Evolutionary conservation across 805 yeast species (phyloP).

Genomic region (Wickerhamomyces bisporus): DNA sequence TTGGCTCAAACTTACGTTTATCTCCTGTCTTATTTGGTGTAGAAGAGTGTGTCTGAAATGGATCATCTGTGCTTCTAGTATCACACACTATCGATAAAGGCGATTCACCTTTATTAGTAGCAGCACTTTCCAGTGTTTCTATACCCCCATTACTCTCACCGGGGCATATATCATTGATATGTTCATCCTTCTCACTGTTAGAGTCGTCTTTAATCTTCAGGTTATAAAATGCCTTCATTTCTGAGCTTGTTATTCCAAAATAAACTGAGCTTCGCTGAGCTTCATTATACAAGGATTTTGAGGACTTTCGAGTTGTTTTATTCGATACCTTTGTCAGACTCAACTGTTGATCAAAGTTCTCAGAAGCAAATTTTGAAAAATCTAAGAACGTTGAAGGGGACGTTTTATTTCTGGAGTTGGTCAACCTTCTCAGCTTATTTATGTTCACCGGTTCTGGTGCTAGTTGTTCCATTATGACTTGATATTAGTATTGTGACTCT

Average conservation of each 20-base stretch:
- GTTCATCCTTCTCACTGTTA: background rate
- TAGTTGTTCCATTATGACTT: too few relatives aligned
- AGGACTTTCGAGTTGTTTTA: background rate
- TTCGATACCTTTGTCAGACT: background rate
- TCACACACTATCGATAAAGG: too few relatives aligned
- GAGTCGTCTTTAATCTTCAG: background rate
- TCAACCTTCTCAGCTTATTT: slow-evolving; percentile 10
- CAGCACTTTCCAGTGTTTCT: too few relatives aligned
- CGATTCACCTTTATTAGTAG: too few relatives aligned
- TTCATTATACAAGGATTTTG: slow-evolving; percentile 16
- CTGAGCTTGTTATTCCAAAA: slow-evolving; percentile 13
- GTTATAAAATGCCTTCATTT: slow-evolving; percentile 12
- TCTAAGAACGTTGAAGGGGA: slow-evolving; percentile 7
- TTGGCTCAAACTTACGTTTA: too few relatives aligned
- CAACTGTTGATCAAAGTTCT: slow-evolving; percentile 6
- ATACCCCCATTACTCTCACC: too few relatives aligned
- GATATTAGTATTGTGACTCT: too few relatives aligned
- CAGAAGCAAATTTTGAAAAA: slow-evolving; percentile 14
- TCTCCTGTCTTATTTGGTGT: too few relatives aligned
- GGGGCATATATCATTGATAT: too few relatives aligned
- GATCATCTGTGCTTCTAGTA: too few relatives aligned
- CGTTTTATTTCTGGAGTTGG: background rate
- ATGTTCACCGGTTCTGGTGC: slow-evolving; percentile 10
- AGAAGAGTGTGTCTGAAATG: too few relatives aligned
- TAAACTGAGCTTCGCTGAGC: slow-evolving; percentile 14